Percentiles rank a stretch among this genome's conserved stretches.
Evolutionary conservation across 2,329 filamentous ascomycete genomes (phyloP).

Genomic region (Fusarium torreyae): DNA sequence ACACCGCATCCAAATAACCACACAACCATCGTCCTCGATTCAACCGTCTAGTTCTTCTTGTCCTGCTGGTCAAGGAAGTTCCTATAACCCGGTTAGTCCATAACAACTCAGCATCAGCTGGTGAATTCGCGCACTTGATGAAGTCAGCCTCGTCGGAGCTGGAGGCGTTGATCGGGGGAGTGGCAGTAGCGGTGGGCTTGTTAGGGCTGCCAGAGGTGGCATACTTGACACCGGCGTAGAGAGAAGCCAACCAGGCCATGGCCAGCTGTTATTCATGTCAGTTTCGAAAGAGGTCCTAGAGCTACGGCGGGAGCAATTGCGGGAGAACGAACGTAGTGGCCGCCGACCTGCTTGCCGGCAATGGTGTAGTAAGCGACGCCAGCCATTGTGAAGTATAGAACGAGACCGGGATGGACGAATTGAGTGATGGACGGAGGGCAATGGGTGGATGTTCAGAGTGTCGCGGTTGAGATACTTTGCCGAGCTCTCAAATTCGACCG

Average conservation of each 20-base stretch:
- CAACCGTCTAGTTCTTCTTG: slow-evolving; percentile 57
- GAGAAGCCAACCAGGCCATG: slow-evolving; percentile 67
- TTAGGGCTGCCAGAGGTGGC: slow-evolving; percentile 63
- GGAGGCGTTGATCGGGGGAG: slow-evolving; percentile 74
- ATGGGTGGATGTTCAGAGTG: slow-evolving; percentile 50
- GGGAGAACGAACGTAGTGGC: slow-evolving; percentile 69
- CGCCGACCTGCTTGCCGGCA: slow-evolving; percentile 72
- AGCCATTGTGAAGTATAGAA: slow-evolving; percentile 55
- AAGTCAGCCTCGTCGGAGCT: slow-evolving; percentile 75
- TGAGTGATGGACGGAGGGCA: slow-evolving; percentile 49
- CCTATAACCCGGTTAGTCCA: slow-evolving; percentile 52
- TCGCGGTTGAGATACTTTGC: slow-evolving; percentile 50
- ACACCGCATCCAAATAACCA: slow-evolving; percentile 54
- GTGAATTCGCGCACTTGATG: slow-evolving; percentile 69
- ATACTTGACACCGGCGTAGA: slow-evolving; percentile 66
- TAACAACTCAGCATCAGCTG: slow-evolving; percentile 4
- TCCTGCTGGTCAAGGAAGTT: slow-evolving; percentile 60
- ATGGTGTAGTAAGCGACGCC: slow-evolving; percentile 65
- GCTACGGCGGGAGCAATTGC: slow-evolving; percentile 31
- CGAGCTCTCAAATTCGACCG: slow-evolving; percentile 49
- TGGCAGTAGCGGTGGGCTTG: slow-evolving; percentile 59
- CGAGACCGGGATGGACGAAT: slow-evolving; percentile 47
- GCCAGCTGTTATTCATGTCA: slow-evolving; percentile 63
- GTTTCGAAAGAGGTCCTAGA: slow-evolving; percentile 17
- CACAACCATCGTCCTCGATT: slow-evolving; percentile 33